A percentile compares a stretch with the other conserved stretches of the same genome.
phyloP scores from a whole-genome alignment of 805 yeast species.

The Wickerhamomyces pijperi region DNA sequence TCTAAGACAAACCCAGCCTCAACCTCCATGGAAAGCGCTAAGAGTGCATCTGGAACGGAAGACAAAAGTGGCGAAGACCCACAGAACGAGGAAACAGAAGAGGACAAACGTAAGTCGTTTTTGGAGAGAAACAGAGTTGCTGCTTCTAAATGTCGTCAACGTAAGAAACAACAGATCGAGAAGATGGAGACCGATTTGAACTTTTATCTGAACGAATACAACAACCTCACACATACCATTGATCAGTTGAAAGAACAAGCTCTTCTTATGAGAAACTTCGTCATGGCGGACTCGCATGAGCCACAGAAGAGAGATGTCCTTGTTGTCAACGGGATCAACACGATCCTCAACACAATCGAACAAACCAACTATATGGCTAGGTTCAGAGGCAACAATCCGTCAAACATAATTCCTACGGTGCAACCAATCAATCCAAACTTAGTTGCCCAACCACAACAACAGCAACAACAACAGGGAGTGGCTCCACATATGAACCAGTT shows the following conservation, averaged over 20 bases:
- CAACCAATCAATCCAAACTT: constrained; percentile 19
- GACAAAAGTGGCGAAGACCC: background rate
- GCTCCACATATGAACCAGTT: constrained; percentile 3
- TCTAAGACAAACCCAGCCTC: too few relatives aligned
- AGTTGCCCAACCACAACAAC: constrained; percentile 13
- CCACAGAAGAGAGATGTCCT: background rate
- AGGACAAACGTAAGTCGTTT: constrained; percentile 64
- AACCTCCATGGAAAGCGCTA: too few relatives aligned
- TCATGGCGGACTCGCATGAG: constrained; percentile 15
- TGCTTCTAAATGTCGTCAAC: constrained; percentile 88
- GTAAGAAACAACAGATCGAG: constrained; percentile 80
- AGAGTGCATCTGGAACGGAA: too few relatives aligned
- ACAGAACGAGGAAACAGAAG: constrained; percentile 36
- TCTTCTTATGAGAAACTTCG: constrained; percentile 32
- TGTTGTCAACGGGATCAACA: background rate
- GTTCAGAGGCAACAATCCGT: constrained; percentile 18
- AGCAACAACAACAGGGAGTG: background rate
- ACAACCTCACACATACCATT: constrained; percentile 49
- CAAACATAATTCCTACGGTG: constrained; percentile 16
- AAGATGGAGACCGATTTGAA: constrained; percentile 74
- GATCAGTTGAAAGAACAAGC: constrained; percentile 50
- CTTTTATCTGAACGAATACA: constrained; percentile 60
- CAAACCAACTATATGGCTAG: constrained; percentile 17
- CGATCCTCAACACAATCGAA: constrained; percentile 8
- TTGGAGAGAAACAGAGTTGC: constrained; percentile 90